These are phyloP conservation scores for Plasmodium vivax DNA, from an alignment of 169 alveolate species.

Conservation along the genomic window DNA sequence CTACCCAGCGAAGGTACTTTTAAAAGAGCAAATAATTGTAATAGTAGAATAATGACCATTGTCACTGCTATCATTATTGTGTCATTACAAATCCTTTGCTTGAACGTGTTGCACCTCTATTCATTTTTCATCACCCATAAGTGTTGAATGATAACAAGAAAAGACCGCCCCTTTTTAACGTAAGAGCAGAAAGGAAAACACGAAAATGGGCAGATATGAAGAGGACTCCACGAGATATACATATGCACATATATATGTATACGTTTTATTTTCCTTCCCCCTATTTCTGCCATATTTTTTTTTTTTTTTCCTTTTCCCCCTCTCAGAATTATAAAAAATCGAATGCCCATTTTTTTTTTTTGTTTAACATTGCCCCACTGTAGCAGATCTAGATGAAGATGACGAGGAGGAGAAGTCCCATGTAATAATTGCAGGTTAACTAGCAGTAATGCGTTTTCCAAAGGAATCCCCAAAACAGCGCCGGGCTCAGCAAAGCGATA, in stretches of 20 bases:
- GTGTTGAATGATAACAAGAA: background rate
- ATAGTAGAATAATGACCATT: background rate
- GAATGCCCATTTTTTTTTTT: background rate
- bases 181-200: constrained; percentile 16
- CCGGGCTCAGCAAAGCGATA: background rate
- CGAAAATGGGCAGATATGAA: background rate
- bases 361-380: background rate
- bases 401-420: constrained; percentile 9
- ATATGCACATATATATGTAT: background rate
- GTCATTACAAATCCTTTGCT: background rate
- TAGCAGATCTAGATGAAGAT: constrained; percentile 8
- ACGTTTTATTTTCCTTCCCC: background rate
- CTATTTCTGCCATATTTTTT: background rate
- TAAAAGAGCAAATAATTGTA: constrained; percentile 2
- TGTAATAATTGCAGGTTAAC: constrained; percentile 57
- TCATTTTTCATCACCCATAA: constrained; percentile 12
- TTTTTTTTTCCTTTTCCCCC: background rate
- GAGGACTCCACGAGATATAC: background rate
- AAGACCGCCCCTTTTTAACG: background rate
- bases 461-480: background rate
- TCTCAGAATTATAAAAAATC: constrained; percentile 6
- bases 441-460: background rate
- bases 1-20: constrained; percentile 18
- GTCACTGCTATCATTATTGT: background rate
- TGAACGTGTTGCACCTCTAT: background rate